phyloP scores from a whole-genome alignment of 257 asterid species.

The Scutellaria galericulata region DNA sequence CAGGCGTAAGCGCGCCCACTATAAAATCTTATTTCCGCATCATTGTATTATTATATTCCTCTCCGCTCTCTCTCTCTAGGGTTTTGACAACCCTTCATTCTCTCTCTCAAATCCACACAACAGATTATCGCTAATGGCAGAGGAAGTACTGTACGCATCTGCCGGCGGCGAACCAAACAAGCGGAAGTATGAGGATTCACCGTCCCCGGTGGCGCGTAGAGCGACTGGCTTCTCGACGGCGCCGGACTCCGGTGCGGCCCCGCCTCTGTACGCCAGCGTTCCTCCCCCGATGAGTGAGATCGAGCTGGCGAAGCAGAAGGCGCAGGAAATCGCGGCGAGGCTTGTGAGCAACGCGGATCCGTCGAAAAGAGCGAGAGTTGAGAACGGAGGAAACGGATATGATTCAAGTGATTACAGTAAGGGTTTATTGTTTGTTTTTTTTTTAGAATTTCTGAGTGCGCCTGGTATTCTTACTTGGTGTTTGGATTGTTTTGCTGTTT shows the following conservation, averaged over 20 bases:
- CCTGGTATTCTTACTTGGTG: not conserved
- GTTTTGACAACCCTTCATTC: conserved; percentile 38
- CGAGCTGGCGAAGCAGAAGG: conserved; percentile 88
- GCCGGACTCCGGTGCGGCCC: conserved; percentile 54
- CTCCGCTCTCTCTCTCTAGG: conserved; percentile 28
- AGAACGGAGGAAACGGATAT: conserved; percentile 60
- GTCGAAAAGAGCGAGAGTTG: conserved; percentile 70
- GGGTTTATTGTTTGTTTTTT: not conserved
- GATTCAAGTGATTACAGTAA: conserved; percentile 57
- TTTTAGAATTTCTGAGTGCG: not conserved
- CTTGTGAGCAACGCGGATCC: conserved; percentile 69
- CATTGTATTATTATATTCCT: not conserved
- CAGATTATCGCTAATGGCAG: conserved; percentile 54
- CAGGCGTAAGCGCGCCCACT: conserved; percentile 26
- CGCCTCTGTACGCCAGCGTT: conserved; percentile 68
- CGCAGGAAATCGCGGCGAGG: conserved; percentile 90
- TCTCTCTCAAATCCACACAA: not conserved
- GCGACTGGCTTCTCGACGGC: conserved; percentile 80
- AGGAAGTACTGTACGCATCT: conserved; percentile 57
- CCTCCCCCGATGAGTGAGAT: conserved; percentile 81
- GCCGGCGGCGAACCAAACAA: conserved; percentile 53
- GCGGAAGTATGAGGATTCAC: conserved; percentile 74
- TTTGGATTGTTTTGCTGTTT: too few species aligned
- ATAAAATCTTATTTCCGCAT: conserved; percentile 26
- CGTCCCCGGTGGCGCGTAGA: conserved; percentile 60